phyloP scores from a whole-genome alignment of 345 rosid species.

The Citrus hindsii region DNA sequence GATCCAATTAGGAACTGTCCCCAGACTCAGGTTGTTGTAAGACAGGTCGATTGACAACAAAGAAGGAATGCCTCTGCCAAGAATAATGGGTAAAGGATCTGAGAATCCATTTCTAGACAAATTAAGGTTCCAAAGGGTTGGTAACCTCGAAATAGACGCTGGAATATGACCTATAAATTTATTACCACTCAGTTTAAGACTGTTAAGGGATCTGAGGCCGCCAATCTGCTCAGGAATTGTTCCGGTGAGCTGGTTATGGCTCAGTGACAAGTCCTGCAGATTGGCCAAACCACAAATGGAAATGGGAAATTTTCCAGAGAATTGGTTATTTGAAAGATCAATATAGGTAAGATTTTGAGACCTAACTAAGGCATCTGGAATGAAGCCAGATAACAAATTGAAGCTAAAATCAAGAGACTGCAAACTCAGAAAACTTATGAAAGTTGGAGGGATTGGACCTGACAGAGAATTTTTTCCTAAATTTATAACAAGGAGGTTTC shows the following conservation, averaged over 20 bases:
- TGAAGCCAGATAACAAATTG: slow-evolving; percentile 60
- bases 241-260: slow-evolving; percentile 62
- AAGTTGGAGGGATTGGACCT: slow-evolving; percentile 66
- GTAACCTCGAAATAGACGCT: slow-evolving; percentile 54
- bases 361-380: slow-evolving; percentile 55
- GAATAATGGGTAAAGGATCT: slow-evolving; percentile 58
- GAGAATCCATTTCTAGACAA: slow-evolving; percentile 74
- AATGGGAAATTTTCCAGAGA: slow-evolving; percentile 58
- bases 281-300: slow-evolving; percentile 52
- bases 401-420: slow-evolving; percentile 75
- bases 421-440: slow-evolving; percentile 42
- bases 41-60: slow-evolving; percentile 76
- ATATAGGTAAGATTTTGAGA: slow-evolving; percentile 50
- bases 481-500: slow-evolving; percentile 36
- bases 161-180: slow-evolving; percentile 69
- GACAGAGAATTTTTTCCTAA: slow-evolving; percentile 59
- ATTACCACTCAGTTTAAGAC: slow-evolving; percentile 61
- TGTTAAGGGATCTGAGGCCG: slow-evolving; percentile 60
- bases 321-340: slow-evolving; percentile 63
- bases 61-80: slow-evolving; percentile 56
- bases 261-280: slow-evolving; percentile 56
- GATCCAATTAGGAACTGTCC: slow-evolving; percentile 77
- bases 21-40: slow-evolving; percentile 67
- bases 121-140: slow-evolving; percentile 83
- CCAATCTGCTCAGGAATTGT: slow-evolving; percentile 62